These are phyloP conservation scores for Xylariaceae sp. DNA, from an alignment of 2,329 filamentous ascomycete genomes.

Conservation along the genomic window DNA sequence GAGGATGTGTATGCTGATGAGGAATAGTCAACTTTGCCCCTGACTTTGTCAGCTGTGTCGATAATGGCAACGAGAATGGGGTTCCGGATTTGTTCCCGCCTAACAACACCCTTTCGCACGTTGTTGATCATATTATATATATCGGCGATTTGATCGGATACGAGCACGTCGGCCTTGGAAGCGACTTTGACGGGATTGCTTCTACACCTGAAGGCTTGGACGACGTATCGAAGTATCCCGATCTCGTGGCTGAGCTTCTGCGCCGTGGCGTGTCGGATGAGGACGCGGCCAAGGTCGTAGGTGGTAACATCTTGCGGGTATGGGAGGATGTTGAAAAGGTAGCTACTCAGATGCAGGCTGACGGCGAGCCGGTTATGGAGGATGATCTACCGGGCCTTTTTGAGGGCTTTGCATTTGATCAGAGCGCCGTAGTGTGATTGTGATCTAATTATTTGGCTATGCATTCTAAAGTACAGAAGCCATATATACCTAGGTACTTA, in stretches of 20 bases:
- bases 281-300: constrained; percentile 73
- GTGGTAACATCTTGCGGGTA: constrained; percentile 78
- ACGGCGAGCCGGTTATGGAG: constrained; percentile 52
- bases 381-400: constrained; percentile 43
- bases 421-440: too few relatives aligned
- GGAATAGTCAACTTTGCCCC: constrained; percentile 74
- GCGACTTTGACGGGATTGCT: constrained; percentile 81
- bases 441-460: too few relatives aligned
- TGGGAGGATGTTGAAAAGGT: constrained; percentile 78
- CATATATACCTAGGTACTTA: too few relatives aligned
- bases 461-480: too few relatives aligned
- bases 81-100: constrained; percentile 65
- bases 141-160: constrained; percentile 83
- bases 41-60: constrained; percentile 75
- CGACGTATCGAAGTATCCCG: constrained; percentile 81
- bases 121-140: constrained; percentile 76
- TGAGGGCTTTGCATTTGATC: not conserved
- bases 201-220: constrained; percentile 70
- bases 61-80: constrained; percentile 56
- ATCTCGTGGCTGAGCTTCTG: constrained; percentile 73
- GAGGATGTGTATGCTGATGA: not conserved
- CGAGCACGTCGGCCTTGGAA: constrained; percentile 82
- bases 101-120: constrained; percentile 72
- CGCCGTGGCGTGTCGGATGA: constrained; percentile 69
- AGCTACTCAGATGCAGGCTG: constrained; percentile 61